phyloP scores from a whole-genome alignment of 352 stramenopile species.

The Elongisporangium undulatum region DNA sequence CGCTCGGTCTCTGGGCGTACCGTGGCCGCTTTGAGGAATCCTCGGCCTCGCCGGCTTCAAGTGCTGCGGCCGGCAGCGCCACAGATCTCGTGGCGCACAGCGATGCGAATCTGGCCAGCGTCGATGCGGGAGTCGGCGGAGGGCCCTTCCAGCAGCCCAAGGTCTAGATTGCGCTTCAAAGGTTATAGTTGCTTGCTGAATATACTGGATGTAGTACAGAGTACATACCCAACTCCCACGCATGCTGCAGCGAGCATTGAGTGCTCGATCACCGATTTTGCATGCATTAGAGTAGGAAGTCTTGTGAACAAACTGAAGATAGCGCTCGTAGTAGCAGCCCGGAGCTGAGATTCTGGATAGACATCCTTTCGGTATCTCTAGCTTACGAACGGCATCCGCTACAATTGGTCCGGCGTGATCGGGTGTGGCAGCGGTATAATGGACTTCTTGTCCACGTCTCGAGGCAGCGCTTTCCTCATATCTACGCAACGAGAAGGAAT shows the following conservation, averaged over 20 bases:
- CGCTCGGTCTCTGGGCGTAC: constrained; percentile 94
- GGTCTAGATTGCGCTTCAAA: not conserved
- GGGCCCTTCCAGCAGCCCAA: constrained; percentile 54
- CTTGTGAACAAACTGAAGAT: no score
- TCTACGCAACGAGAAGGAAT: no score
- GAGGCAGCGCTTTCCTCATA: constrained; percentile 90
- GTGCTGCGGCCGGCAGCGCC: constrained; percentile 5
- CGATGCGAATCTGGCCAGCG: constrained; percentile 46
- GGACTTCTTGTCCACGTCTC: constrained; percentile 88
- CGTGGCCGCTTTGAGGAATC: constrained; percentile 74
- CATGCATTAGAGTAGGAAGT: no score
- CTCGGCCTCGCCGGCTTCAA: constrained; percentile 8
- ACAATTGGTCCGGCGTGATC: constrained; percentile 79
- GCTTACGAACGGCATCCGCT: no score
- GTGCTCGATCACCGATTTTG: no score
- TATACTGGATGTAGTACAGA: no score
- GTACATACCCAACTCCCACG: no score
- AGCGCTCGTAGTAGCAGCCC: no score
- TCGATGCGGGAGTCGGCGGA: constrained; percentile 69
- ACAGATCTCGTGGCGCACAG: constrained; percentile 26
- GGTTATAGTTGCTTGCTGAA: no score
- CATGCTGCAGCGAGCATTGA: no score
- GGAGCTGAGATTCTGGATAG: no score
- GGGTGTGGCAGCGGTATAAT: constrained; percentile 87
- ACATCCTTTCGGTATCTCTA: no score